Base-by-base conservation (phyloP, 768 basidiomycete genomes). In the Saitozyma podzolica region DNA sequence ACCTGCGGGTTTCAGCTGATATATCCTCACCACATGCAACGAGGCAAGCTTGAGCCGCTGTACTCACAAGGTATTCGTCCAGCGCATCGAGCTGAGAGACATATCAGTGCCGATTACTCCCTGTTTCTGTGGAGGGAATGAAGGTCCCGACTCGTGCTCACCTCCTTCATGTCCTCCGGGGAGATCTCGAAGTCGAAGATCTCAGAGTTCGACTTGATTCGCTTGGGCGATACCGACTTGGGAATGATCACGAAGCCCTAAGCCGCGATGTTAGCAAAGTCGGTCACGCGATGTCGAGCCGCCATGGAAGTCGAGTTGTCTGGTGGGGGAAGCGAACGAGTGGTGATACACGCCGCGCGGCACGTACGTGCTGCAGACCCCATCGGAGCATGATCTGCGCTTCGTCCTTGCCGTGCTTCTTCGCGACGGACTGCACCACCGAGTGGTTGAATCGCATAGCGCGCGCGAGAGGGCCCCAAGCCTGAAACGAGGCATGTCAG, bases 321-420 rank as follows among this genome's bases (percentile, higher is more conserved):
- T 2, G 16, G 14, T 49, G 7, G 49, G 40, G 9, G 54, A 13
- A 42, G n/a, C 10, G 14, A 13, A 20, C n/a, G 29, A 29, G 29
- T 29, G 29, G 29, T 29, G 29, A 29, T 29, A 29, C 29, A 29
- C 42, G 14, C 47, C 6, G 17, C 11, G 52, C 9, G 50, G 9
- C 29, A 70, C 70, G 54, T 56, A 80, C 89, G 82, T 89, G 88
- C 76, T 92, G 89, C n/a, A 92, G 78, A 10, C 86, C 87, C 91
- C 92, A 96, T 20, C 94, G 85, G 39, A 90, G 80, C 45, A 89
- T 80, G 53, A 91, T 80, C 72, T 96, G 93, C 16, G 91, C 82
- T 14, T 71, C 72, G 16, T 73, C 63, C 69, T 86, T 89, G 45
- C 76, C 70, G 73, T 89, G 86, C 74, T 85, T 86, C 48, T 82